Conservation (phyloP, 371 early-diverging fungal species). For the Choanephora cucurbitarum region DNA sequence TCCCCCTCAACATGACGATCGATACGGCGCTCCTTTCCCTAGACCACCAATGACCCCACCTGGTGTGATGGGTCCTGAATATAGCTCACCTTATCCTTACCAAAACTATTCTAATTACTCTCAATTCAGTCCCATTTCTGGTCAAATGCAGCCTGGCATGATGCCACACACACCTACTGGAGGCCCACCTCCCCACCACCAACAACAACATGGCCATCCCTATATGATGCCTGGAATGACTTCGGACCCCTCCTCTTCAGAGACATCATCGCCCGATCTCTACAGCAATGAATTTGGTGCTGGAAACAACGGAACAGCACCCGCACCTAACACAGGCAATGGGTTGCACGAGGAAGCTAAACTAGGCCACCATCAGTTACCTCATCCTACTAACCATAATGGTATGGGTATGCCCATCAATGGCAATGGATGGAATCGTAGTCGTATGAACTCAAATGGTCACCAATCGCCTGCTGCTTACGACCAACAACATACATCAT, state of each 20-base stretch:
- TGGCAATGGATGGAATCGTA: constrained; percentile 24
- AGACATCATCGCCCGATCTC: constrained; percentile 42
- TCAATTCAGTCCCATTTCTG: constrained; percentile 12
- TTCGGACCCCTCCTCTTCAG: constrained; percentile 41
- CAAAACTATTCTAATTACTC: constrained; percentile 26
- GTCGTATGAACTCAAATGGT: constrained; percentile 22
- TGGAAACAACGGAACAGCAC: constrained; percentile 6
- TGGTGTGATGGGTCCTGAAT: constrained; percentile 29
- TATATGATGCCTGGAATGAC: constrained; percentile 38
- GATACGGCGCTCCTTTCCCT: constrained; percentile 27
- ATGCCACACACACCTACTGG: constrained; percentile 29
- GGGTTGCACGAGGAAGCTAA: constrained; percentile 17
- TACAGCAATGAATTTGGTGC: constrained; percentile 28
- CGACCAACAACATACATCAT: constrained; percentile 23
- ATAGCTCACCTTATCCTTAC: constrained; percentile 33
- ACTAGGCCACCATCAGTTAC: constrained; percentile 11
- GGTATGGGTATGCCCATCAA: constrained; percentile 14
- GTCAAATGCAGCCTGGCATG: constrained; percentile 17
- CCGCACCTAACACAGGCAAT: neutral
- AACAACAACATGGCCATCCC: constrained; percentile 8
- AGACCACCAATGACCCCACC: constrained; percentile 39
- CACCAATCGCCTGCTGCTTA: constrained; percentile 21
- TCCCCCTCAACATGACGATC: constrained; percentile 21
- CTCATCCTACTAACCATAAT: constrained; percentile 9
- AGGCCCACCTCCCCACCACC: constrained; percentile 16